phyloP scores from a whole-genome alignment of 2,329 filamentous ascomycete genomes.

The Monilinia aucupariae region DNA sequence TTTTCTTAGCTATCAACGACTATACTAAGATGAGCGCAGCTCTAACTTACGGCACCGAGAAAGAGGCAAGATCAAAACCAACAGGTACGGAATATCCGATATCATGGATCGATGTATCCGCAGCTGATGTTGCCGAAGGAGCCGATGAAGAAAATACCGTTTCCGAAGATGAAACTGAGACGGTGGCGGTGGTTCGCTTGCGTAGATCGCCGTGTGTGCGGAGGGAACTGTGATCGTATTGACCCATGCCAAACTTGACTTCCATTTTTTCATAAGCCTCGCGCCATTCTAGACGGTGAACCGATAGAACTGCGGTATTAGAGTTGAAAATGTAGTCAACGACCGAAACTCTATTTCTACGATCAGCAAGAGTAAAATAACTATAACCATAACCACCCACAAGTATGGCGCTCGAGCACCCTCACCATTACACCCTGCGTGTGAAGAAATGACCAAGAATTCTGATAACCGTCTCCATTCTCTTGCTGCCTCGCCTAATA shows the following conservation, averaged over 20 bases:
- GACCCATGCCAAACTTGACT: constrained; percentile 21
- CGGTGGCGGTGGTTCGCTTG: neutral
- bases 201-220: constrained; percentile 11
- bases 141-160: neutral
- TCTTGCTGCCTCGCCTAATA: neutral
- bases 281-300: constrained; percentile 16
- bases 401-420: constrained; percentile 12
- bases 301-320: constrained; percentile 9
- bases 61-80: neutral
- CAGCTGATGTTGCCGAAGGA: neutral
- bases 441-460: constrained; percentile 15
- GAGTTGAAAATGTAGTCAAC: neutral
- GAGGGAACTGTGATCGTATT: constrained; percentile 15
- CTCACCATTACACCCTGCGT: constrained; percentile 5
- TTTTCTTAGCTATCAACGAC: rapidly evolving
- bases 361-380: neutral
- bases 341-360: neutral
- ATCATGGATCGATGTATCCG: neutral
- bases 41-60: neutral
- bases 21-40: no score
- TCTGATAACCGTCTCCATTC: constrained; percentile 7
- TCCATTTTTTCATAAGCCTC: constrained; percentile 22
- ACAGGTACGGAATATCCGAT: neutral
- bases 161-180: neutral
- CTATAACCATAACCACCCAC: neutral